Conservation (phyloP, 163 green algal species). For the Scenedesmus sp. region DNA sequence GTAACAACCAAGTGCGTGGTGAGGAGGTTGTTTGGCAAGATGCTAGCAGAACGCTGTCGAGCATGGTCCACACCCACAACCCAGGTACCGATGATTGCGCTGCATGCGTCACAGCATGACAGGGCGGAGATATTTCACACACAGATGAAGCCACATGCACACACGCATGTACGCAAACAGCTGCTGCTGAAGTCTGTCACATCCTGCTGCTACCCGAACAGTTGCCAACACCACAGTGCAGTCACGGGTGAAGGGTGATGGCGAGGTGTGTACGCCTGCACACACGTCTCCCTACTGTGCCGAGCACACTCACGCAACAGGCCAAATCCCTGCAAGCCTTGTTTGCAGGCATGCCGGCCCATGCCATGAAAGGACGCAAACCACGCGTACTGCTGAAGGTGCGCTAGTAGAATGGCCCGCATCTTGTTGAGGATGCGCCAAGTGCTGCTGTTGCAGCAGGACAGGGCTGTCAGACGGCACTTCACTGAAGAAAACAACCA, state of each 20-base stretch:
- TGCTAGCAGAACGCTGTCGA: neutral
- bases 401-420: no score
- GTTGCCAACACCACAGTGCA: neutral
- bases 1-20: neutral
- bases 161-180: no score
- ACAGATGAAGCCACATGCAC: neutral
- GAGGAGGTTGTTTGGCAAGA: neutral
- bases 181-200: neutral
- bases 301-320: neutral
- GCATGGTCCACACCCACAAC: neutral
- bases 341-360: neutral
- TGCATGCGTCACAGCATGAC: neutral
- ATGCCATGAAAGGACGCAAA: neutral
- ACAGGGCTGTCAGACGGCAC: neutral
- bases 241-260: neutral
- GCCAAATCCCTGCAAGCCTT: neutral
- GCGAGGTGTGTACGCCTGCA: neutral
- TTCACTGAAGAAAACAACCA: neutral
- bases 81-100: neutral
- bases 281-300: neutral
- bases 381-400: neutral
- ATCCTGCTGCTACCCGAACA: neutral
- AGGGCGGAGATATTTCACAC: neutral
- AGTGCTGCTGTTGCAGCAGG: neutral
- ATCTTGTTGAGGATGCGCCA: no score